These are phyloP conservation scores for Isatis lusitanica DNA, from an alignment of 441 rosid species.

Conservation along the genomic window DNA sequence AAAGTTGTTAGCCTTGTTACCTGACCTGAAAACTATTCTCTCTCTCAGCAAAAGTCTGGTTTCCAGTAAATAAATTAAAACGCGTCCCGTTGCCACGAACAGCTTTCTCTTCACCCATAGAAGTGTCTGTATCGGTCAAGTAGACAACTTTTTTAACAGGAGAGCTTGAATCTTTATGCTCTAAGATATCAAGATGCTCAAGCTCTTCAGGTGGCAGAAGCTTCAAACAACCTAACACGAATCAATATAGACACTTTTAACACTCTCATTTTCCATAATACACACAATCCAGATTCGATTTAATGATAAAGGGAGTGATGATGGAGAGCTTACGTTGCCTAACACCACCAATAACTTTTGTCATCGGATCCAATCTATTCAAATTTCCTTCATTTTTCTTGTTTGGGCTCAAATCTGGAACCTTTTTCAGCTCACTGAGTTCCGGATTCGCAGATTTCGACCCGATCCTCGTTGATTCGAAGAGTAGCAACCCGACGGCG, in stretches of 20 bases:
- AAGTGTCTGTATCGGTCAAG: conserved; percentile 41
- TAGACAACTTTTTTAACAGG: conserved; percentile 65
- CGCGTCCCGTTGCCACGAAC: conserved; percentile 47
- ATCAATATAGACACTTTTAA: conserved; percentile 12
- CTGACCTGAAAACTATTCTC: conserved; percentile 81
- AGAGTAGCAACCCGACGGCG: conserved; percentile 61
- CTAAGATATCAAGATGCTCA: conserved; percentile 61
- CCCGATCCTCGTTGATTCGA: conserved; percentile 72
- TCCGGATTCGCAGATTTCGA: conserved; percentile 34
- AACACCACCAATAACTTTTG: conserved; percentile 36
- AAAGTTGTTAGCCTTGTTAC: conserved; percentile 26
- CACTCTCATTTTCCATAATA: too few species aligned
- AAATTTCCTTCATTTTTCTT: conserved; percentile 34
- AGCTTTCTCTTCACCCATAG: conserved; percentile 27
- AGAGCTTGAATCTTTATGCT: conserved; percentile 40
- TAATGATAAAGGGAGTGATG: background rate
- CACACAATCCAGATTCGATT: background rate
- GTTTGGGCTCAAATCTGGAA: conserved; percentile 6
- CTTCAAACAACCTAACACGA: conserved; percentile 78
- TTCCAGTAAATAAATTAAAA: conserved; percentile 83
- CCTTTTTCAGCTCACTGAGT: conserved; percentile 20
- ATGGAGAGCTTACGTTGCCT: conserved; percentile 31
- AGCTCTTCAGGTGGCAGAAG: conserved; percentile 74
- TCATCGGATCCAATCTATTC: conserved; percentile 36
- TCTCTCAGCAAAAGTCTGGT: conserved; percentile 80